Percentiles rank a stretch among this genome's conserved stretches.
These are phyloP conservation scores for Mangifera indica DNA, from an alignment of 345 rosid species.

Conservation along the genomic window DNA sequence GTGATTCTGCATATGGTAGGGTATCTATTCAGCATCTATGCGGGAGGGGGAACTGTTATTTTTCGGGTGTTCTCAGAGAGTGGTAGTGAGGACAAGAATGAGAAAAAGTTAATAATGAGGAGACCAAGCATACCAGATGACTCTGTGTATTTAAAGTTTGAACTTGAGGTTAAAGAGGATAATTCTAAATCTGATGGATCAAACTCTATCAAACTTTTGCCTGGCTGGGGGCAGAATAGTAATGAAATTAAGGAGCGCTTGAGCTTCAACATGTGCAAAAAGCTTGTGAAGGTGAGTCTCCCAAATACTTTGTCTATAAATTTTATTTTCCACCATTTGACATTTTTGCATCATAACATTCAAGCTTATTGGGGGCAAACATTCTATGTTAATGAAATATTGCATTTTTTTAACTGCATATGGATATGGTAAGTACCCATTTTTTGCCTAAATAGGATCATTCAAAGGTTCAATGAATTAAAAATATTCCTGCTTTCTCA, in stretches of 20 bases:
- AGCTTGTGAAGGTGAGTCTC: conserved; percentile 78
- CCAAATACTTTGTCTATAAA: neutral
- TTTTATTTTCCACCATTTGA: neutral
- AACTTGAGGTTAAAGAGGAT: conserved; percentile 58
- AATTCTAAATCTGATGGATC: conserved; percentile 42
- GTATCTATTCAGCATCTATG: conserved; percentile 55
- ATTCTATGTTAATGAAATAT: conserved; percentile 2
- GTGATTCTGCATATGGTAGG: conserved; percentile 94
- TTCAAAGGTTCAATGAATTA: neutral
- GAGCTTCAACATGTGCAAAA: conserved; percentile 84
- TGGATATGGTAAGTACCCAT: neutral
- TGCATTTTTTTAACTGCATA: neutral
- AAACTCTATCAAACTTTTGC: conserved; percentile 28
- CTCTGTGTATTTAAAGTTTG: conserved; percentile 57
- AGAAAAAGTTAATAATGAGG: conserved; percentile 51
- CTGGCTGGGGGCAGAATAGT: conserved; percentile 40
- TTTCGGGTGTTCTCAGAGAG: conserved; percentile 56
- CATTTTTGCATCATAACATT: neutral
- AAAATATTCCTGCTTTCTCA: neutral
- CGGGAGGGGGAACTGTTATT: conserved; percentile 53
- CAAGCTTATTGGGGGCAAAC: neutral
- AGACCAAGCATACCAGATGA: conserved; percentile 47
- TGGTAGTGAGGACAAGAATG: conserved; percentile 47
- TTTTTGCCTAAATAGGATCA: neutral
- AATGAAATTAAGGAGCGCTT: conserved; percentile 60